Percentiles rank a stretch among this genome's conserved stretches.
Conservation (phyloP, 805 yeast genomes). For the Lipomyces starkeyi region DNA sequence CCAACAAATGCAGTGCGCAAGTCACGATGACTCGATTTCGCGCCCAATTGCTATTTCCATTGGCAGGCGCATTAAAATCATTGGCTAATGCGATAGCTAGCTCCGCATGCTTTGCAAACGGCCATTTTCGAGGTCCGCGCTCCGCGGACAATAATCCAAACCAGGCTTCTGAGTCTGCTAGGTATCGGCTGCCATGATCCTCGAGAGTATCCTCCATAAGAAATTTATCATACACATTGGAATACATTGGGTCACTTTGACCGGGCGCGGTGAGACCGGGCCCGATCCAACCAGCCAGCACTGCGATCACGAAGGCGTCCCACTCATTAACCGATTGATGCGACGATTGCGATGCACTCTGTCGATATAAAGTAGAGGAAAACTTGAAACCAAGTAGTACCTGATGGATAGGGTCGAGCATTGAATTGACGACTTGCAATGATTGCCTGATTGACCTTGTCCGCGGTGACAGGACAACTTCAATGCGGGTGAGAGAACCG, state of each 20-base stretch:
- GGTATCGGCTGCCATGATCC: background rate
- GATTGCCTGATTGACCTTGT: constrained; percentile 13
- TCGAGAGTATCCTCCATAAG: constrained; percentile 1
- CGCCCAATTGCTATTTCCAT: constrained; percentile 10
- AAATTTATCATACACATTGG: background rate
- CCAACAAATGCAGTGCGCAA: constrained; percentile 70
- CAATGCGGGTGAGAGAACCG: constrained; percentile 17
- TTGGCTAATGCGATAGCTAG: constrained; percentile 15
- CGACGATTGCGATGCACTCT: background rate
- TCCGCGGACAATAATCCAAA: background rate
- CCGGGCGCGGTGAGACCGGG: constrained; percentile 10
- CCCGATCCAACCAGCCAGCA: constrained; percentile 35
- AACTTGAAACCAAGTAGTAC: constrained; percentile 12
- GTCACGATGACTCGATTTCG: constrained; percentile 47
- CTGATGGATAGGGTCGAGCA: constrained; percentile 23
- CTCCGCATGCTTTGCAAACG: background rate
- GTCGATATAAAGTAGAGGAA: constrained; percentile 22
- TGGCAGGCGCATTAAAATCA: constrained; percentile 2
- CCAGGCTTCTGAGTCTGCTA: constrained; percentile 8
- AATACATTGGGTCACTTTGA: background rate
- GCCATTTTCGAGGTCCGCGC: constrained; percentile 7
- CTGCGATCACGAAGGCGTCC: constrained; percentile 32
- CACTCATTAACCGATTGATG: constrained; percentile 24
- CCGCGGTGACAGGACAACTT: constrained; percentile 13
- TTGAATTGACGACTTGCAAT: constrained; percentile 7